phyloP scores from a whole-genome alignment of 2,329 filamentous ascomycete genomes.

The Cyphellophora europaea region DNA sequence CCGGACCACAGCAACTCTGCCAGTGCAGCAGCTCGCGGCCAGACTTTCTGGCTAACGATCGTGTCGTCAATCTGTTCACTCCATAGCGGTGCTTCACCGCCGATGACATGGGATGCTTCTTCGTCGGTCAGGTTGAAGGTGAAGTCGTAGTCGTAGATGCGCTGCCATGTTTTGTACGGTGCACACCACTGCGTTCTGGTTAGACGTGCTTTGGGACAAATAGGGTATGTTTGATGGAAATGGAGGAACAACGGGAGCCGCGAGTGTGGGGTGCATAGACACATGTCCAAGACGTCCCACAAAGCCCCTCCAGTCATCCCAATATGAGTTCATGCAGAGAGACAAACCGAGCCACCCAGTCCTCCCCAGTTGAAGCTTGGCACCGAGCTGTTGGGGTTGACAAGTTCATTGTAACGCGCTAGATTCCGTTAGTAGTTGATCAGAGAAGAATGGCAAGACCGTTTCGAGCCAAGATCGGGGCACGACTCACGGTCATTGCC shows the following conservation, averaged over 20 bases:
- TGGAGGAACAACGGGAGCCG: too few relatives aligned
- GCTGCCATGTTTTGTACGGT: constrained; percentile 52
- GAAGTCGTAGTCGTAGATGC: constrained; percentile 52
- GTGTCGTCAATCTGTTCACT: constrained; percentile 47
- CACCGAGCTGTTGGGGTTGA: constrained; percentile 37
- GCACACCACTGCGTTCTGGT: too few relatives aligned
- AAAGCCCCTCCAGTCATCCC: too few relatives aligned
- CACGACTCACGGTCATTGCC: constrained; percentile 49
- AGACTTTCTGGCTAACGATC: constrained; percentile 41
- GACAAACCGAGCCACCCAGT: constrained; percentile 41
- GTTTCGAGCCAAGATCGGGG: too few relatives aligned
- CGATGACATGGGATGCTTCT: constrained; percentile 41
- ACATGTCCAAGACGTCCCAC: too few relatives aligned
- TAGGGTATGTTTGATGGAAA: too few relatives aligned
- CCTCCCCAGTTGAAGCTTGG: constrained; percentile 48
- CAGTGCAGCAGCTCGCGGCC: constrained; percentile 48
- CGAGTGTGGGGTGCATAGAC: too few relatives aligned
- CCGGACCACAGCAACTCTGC: constrained; percentile 49
- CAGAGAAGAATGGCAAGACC: too few relatives aligned
- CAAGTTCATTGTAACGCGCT: constrained; percentile 45
- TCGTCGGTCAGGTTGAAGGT: constrained; percentile 36
- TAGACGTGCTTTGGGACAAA: too few relatives aligned
- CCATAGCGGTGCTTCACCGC: constrained; percentile 45
- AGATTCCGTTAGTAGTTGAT: too few relatives aligned
- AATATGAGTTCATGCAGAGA: too few relatives aligned